phyloP scores from a whole-genome alignment of 1,284 basidiomycete genomes.

The Ganoderma sinense region DNA sequence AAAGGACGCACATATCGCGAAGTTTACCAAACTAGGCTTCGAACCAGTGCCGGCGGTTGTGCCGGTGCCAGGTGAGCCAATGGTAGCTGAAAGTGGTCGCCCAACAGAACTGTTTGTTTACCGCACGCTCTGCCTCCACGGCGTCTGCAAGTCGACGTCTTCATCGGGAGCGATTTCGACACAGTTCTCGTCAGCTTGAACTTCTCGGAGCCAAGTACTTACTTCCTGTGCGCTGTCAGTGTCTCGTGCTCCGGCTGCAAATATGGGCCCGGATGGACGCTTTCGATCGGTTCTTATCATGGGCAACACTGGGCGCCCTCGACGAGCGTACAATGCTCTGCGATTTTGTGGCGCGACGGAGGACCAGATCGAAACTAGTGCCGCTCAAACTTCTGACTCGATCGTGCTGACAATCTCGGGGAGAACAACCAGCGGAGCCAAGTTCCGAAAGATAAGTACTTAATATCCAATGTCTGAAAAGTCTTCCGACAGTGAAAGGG shows the following conservation, averaged over 20 bases:
- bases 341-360: background rate
- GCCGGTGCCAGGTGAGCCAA: background rate
- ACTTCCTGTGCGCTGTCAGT: background rate
- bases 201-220: background rate
- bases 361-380: background rate
- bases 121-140: background rate
- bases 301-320: background rate
- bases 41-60: slow-evolving; percentile 1
- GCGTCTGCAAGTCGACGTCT: background rate
- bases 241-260: too few relatives aligned
- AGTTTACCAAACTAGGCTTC: background rate
- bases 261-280: background rate
- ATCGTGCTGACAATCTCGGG: background rate
- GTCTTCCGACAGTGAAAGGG: background rate
- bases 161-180: background rate
- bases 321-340: background rate
- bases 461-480: background rate
- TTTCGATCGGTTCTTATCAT: background rate
- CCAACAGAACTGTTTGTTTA: background rate
- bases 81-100: background rate
- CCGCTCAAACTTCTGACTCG: background rate
- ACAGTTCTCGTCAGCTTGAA: background rate
- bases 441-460: background rate
- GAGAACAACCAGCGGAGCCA: background rate
- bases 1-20: background rate